Evolutionary conservation across 139 green algal species (phyloP).

Genomic region (Chlamydomonas asymmetrica): DNA sequence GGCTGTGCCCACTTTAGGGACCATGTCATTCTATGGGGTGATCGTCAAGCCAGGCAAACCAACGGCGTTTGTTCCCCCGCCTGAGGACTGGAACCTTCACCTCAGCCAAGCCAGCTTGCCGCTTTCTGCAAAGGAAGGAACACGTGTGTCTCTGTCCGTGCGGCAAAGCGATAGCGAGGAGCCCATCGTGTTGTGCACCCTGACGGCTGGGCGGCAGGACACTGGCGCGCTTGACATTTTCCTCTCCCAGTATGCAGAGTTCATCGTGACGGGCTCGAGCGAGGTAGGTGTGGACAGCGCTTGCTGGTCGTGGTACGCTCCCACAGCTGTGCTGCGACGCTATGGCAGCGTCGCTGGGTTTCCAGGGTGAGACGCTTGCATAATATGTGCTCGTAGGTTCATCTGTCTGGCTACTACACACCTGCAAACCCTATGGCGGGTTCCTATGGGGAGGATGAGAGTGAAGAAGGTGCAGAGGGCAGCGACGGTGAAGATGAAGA

Average conservation of each 20-base stretch:
- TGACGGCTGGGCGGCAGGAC: slow-evolving; percentile 63
- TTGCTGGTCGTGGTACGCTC: not conserved
- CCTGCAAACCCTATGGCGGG: slow-evolving; percentile 43
- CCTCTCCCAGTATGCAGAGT: slow-evolving; percentile 71
- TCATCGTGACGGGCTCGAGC: slow-evolving; percentile 29
- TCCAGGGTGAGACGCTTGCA: not conserved
- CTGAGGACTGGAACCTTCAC: slow-evolving; percentile 67
- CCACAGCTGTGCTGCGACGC: not conserved
- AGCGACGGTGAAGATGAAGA: slow-evolving; percentile 59
- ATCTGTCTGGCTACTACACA: slow-evolving; percentile 83
- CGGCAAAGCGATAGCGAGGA: slow-evolving; percentile 36
- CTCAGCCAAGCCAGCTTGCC: slow-evolving; percentile 64
- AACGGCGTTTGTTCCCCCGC: slow-evolving; percentile 68
- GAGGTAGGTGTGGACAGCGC: not conserved
- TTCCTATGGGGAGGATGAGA: slow-evolving; percentile 1
- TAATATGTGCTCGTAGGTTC: slow-evolving; percentile 39
- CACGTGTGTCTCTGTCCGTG: slow-evolving; percentile 47
- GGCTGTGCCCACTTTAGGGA: no score
- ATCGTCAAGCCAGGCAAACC: slow-evolving; percentile 70
- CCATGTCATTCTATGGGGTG: slow-evolving; percentile 68
- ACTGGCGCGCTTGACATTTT: slow-evolving; percentile 51
- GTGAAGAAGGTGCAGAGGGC: slow-evolving; percentile 44
- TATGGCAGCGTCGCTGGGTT: not conserved
- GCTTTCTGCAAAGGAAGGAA: slow-evolving; percentile 36
- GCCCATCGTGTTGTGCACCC: slow-evolving; percentile 54